Evolutionary conservation across 164 flowering plant species (phyloP).

Genomic region (Platanus orientalis): DNA sequence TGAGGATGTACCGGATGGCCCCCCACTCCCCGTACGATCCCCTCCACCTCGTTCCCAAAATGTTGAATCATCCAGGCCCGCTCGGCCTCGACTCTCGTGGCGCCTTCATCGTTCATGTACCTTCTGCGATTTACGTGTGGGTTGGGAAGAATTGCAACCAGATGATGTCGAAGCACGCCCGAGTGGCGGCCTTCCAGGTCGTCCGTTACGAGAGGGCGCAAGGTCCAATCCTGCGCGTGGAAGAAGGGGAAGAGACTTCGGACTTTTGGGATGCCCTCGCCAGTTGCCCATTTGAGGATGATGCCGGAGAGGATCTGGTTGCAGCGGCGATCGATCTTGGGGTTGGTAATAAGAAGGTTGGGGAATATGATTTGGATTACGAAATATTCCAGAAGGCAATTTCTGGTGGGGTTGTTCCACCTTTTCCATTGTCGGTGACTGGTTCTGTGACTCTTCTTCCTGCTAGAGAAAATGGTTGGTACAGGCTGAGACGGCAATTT

Average conservation of each 20-base stretch:
- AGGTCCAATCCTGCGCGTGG: conserved; percentile 43
- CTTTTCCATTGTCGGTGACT: conserved; percentile 41
- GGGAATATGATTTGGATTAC: conserved; percentile 60
- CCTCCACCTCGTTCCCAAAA: conserved; percentile 78
- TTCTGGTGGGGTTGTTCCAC: conserved; percentile 72
- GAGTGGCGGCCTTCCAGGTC: conserved; percentile 63
- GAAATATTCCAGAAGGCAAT: conserved; percentile 62
- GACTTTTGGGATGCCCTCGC: conserved; percentile 72
- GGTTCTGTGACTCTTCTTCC: conserved; percentile 61
- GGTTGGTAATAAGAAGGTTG: conserved; percentile 42
- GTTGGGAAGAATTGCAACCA: conserved; percentile 47
- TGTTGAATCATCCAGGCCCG: conserved; percentile 40
- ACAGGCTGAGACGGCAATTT: conserved; percentile 49
- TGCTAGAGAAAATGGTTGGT: conserved; percentile 69
- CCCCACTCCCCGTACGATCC: conserved; percentile 88
- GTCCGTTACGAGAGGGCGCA: conserved; percentile 65
- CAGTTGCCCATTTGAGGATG: conserved; percentile 17
- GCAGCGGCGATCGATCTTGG: conserved; percentile 11
- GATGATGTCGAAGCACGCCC: conserved; percentile 56
- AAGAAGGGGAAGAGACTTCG: conserved; percentile 64
- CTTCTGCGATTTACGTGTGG: conserved; percentile 73
- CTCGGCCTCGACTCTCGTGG: conserved; percentile 75
- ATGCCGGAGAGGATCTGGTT: conserved; percentile 9
- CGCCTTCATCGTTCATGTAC: conserved; percentile 71
- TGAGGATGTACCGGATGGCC: conserved; percentile 75